Percentiles rank a stretch among this genome's conserved stretches.
These are phyloP conservation scores for Agaricus blazei DNA, from an alignment of 768 basidiomycete species.

Conservation along the genomic window DNA sequence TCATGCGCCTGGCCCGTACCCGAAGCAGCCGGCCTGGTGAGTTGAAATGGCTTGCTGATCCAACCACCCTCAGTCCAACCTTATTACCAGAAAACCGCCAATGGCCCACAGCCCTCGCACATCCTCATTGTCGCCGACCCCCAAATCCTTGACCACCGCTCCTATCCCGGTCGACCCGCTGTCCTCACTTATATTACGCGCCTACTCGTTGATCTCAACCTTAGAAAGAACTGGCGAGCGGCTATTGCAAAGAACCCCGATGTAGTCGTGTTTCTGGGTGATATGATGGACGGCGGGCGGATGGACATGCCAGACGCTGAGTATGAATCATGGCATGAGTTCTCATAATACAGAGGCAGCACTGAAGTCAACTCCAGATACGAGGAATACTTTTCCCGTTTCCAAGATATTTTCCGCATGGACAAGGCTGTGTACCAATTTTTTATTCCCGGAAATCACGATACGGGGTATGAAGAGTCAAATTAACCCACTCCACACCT, in stretches of 20 bases:
- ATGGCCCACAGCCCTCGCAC: constrained; percentile 33
- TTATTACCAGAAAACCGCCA: constrained; percentile 15
- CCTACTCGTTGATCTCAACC: constrained; percentile 71
- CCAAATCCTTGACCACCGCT: constrained; percentile 73
- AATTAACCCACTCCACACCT: not conserved
- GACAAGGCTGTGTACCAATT: constrained; percentile 47
- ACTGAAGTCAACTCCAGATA: constrained; percentile 50
- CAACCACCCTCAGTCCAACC: constrained; percentile 2
- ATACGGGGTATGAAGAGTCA: constrained; percentile 53
- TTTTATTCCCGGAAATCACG: constrained; percentile 89
- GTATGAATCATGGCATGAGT: constrained; percentile 38
- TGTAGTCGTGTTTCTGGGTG: constrained; percentile 78
- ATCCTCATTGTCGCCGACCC: constrained; percentile 86
- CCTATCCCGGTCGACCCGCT: constrained; percentile 59
- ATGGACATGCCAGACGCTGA: constrained; percentile 56
- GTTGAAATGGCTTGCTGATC: constrained; percentile 10
- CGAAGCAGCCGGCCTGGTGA: constrained; percentile 21
- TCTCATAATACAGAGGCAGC: not conserved
- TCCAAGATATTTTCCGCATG: constrained; percentile 62
- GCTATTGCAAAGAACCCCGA: constrained; percentile 59
- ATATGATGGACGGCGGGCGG: constrained; percentile 89
- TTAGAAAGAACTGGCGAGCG: constrained; percentile 81
- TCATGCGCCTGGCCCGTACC: constrained; percentile 61
- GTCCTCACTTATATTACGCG: constrained; percentile 57
- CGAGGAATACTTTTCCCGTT: constrained; percentile 59